Base-by-base conservation (phyloP, 805 yeast species). In the Barnettozyma sucrosica region DNA sequence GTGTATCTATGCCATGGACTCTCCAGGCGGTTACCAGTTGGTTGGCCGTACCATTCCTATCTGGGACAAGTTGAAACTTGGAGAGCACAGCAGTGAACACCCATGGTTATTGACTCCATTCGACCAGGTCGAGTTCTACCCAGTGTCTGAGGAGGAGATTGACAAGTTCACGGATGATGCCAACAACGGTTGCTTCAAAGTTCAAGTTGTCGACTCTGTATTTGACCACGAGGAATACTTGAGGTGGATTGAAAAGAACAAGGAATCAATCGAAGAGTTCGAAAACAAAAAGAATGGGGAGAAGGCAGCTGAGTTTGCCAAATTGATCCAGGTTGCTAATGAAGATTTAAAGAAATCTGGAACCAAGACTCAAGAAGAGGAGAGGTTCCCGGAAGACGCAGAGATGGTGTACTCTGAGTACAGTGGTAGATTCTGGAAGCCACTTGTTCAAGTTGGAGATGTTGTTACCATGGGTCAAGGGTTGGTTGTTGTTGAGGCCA, bases 21-120 rank as follows among this genome's bases (percentile, higher is more conserved):
- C 97, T 23, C 99, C 99, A 42, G 99, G 99, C 69, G 99, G 99
- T 28, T 92, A 92, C 69, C 98, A 92, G 70, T 76, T 92, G 57
- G 92, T 89, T 52, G 99, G 98, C 48, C 80, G 98, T 63, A 92
- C 99, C 10, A 82, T 93, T 55, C 98, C 98, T 46, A 90, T 92
- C 58, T 92, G 99, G 99, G 99, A 92, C 66, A 90, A 89, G 70
- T 76, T 92, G 58, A 76, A 87, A 28, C 72, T 93, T 53, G 93
- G 89, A 37, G 67, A 71, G 21, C 89, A 83, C 56, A 67, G 77
- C 21, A 65, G 72, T 24, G 74, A 73, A 7, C 69, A 81, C 50
- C 98, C 98, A 47, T 93, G 98, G 98, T 72, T 93, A 59, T 75
- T 93, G 59, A 72, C 84, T 13, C 95, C 95, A 56, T 92, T 93